A percentile compares a stretch with the other conserved stretches of the same genome.
phyloP scores from a whole-genome alignment of 2,329 filamentous ascomycete species.

The Corinectria fuckeliana region DNA sequence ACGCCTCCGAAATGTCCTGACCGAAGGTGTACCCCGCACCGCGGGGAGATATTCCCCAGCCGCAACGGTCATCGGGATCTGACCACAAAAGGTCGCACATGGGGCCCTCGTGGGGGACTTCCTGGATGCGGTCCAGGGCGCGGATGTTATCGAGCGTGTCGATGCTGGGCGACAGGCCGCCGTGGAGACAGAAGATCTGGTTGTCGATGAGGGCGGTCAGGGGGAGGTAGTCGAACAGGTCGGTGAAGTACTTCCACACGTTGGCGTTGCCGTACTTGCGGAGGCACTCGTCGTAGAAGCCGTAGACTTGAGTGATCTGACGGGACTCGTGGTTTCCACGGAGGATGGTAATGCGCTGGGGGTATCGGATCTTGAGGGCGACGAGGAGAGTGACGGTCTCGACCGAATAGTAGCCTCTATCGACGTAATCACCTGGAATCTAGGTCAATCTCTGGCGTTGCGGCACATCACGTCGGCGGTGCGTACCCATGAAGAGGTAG shows the following conservation, averaged over 20 bases:
- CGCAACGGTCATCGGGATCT: conserved; percentile 94
- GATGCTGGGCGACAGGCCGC: conserved; percentile 93
- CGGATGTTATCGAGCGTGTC: conserved; percentile 96
- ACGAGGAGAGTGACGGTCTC: conserved; percentile 97
- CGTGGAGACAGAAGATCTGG: conserved; percentile 98
- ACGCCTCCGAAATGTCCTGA: conserved; percentile 97
- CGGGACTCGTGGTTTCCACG: conserved; percentile 98
- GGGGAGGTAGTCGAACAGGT: conserved; percentile 98
- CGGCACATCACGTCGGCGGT: neutral
- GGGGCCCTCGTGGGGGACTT: conserved; percentile 96
- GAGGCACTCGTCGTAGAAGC: conserved; percentile 98
- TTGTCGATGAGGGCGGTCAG: conserved; percentile 98
- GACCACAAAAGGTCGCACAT: conserved; percentile 99
- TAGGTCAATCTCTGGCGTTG: neutral
- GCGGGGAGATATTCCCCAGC: conserved; percentile 94
- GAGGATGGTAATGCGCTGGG: conserved; percentile 96
- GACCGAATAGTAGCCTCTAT: conserved; percentile 98
- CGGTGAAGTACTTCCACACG: conserved; percentile 99
- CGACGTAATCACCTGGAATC: conserved; percentile 87
- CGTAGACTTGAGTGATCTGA: conserved; percentile 99
- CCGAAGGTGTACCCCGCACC: conserved; percentile 95
- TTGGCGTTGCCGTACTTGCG: conserved; percentile 99
- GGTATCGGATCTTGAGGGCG: conserved; percentile 97
- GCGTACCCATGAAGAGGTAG: conserved; percentile 96
- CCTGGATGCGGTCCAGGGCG: conserved; percentile 93